Percentiles rank a stretch among this genome's conserved stretches.
Conservation (phyloP, 352 stramenopile genomes). For the Pythium brachiatum region DNA sequence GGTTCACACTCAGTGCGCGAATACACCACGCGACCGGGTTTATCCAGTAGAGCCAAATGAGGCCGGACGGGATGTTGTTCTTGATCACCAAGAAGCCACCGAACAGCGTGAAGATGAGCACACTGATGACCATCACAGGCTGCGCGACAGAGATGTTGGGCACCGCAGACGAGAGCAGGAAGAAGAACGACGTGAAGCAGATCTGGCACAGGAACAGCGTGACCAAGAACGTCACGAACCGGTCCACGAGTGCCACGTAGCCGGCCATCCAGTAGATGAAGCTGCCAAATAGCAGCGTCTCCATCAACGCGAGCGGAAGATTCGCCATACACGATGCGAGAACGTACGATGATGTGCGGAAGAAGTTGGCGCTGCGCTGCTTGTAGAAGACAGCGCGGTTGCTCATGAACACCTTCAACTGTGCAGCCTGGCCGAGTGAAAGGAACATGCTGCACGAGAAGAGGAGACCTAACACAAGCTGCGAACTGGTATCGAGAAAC, state of each 20-base stretch:
- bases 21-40: slow-evolving; percentile 69
- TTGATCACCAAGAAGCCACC: slow-evolving; percentile 63
- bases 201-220: slow-evolving; percentile 69
- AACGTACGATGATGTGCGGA: slow-evolving; percentile 78
- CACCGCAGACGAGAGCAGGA: slow-evolving; percentile 45
- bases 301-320: slow-evolving; percentile 56
- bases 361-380: slow-evolving; percentile 87
- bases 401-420: slow-evolving; percentile 81
- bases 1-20: slow-evolving; percentile 58
- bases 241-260: slow-evolving; percentile 40
- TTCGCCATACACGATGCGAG: slow-evolving; percentile 49
- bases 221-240: slow-evolving; percentile 63
- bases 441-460: slow-evolving; percentile 90
- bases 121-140: slow-evolving; percentile 51
- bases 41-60: slow-evolving; percentile 81
- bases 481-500: slow-evolving; percentile 45
- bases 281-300: slow-evolving; percentile 83
- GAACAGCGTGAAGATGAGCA: slow-evolving; percentile 71
- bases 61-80: slow-evolving; percentile 55
- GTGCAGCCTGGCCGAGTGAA: slow-evolving; percentile 71
- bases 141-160: slow-evolving; percentile 58
- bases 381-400: slow-evolving; percentile 86
- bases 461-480: slow-evolving; percentile 78
- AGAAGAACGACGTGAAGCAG: slow-evolving; percentile 69
- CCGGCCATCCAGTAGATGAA: slow-evolving; percentile 91